Conservation (phyloP, 129 eudicot genomes). For the Mikania micrantha region DNA sequence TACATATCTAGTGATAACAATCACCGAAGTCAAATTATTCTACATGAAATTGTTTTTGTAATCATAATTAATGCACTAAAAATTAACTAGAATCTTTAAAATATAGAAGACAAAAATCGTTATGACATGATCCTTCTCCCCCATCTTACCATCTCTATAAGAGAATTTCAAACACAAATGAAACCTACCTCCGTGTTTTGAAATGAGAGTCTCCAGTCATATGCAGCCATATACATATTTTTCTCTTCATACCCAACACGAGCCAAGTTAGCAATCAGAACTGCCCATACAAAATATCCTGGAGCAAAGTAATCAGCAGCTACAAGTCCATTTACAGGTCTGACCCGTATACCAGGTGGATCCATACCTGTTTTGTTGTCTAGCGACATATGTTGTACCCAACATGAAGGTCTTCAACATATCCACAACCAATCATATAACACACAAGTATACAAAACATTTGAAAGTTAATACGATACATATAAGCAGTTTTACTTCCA, state of each 20-base stretch:
- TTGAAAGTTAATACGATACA: not conserved
- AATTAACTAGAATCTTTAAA: not conserved
- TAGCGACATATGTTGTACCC: constrained; percentile 93
- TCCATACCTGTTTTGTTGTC: constrained; percentile 94
- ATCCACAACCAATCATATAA: constrained; percentile 10
- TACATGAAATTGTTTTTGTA: not conserved
- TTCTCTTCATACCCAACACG: constrained; percentile 93
- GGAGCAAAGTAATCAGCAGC: constrained; percentile 99
- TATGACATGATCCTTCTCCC: not conserved
- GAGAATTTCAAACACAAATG: not conserved
- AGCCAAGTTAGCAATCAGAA: constrained; percentile 85
- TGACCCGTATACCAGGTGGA: constrained; percentile 79
- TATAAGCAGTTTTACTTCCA: not conserved
- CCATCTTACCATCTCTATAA: not conserved
- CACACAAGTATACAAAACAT: not conserved
- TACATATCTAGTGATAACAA: not conserved
- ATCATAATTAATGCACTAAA: not conserved
- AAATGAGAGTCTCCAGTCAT: constrained; percentile 95
- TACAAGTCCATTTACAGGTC: constrained; percentile 90
- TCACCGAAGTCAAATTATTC: not conserved
- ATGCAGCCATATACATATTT: constrained; percentile 94
- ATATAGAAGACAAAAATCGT: not conserved
- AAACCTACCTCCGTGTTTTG: constrained; percentile 87
- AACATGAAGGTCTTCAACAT: constrained; percentile 76
- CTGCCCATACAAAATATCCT: constrained; percentile 99